These are phyloP conservation scores for Entomortierella lignicola DNA, from an alignment of 192 early-diverging fungal species.

Conservation along the genomic window DNA sequence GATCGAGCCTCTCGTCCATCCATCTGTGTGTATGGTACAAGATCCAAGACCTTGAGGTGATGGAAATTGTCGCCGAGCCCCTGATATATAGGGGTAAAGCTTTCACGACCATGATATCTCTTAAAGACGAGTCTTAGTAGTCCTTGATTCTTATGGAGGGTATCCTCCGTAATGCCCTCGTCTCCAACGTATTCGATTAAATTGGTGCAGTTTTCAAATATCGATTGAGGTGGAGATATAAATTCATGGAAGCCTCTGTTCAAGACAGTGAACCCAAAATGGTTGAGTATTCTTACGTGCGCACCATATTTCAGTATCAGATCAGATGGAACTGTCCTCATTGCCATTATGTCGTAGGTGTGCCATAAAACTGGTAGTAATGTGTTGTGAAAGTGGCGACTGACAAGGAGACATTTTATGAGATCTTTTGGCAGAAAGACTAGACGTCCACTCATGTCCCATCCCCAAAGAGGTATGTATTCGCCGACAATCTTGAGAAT, in stretches of 20 bases:
- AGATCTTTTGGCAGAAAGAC: neutral
- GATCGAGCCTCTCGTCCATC: no score
- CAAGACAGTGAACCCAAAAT: neutral
- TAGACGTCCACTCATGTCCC: neutral
- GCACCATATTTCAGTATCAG: neutral
- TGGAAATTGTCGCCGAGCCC: neutral
- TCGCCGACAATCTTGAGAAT: neutral
- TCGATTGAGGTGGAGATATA: neutral
- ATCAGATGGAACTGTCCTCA: neutral
- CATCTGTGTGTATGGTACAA: no score
- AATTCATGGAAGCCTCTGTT: neutral
- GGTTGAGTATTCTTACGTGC: neutral
- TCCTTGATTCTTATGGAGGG: neutral
- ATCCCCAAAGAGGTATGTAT: neutral
- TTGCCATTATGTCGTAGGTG: neutral
- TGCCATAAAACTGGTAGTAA: constrained; percentile 10
- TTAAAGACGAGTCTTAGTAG: neutral
- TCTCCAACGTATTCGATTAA: neutral
- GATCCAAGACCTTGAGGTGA: neutral
- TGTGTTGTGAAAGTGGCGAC: neutral
- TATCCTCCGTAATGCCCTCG: neutral
- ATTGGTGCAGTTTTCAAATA: neutral
- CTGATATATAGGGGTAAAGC: neutral
- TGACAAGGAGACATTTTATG: neutral
- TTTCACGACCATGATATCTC: neutral